phyloP scores from a whole-genome alignment of 306 rosid genomes.

The Inga laurina region DNA sequence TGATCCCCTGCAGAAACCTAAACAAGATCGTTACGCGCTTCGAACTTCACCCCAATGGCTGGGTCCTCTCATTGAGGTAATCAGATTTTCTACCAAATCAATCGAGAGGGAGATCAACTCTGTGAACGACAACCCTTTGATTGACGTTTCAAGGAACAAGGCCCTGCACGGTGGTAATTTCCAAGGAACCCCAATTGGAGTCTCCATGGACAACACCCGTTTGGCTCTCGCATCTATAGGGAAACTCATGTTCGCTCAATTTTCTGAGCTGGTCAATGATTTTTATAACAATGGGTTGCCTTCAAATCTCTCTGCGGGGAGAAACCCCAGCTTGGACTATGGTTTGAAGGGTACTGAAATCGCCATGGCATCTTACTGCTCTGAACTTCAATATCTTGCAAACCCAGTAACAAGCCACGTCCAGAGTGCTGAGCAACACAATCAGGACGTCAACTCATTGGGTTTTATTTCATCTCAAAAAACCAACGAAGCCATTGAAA shows the following conservation, averaged over 20 bases:
- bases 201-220: constrained; percentile 94
- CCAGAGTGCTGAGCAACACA: constrained; percentile 91
- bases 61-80: constrained; percentile 87
- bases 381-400: constrained; percentile 79
- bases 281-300: constrained; percentile 87
- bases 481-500: constrained; percentile 75
- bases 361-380: constrained; percentile 95
- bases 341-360: constrained; percentile 92
- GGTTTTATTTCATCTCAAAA: constrained; percentile 84
- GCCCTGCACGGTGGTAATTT: constrained; percentile 93
- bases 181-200: constrained; percentile 96
- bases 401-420: constrained; percentile 92
- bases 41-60: constrained; percentile 96
- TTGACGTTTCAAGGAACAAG: constrained; percentile 90
- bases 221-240: constrained; percentile 87
- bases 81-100: constrained; percentile 79
- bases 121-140: constrained; percentile 87
- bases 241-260: constrained; percentile 89
- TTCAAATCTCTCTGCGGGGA: constrained; percentile 73
- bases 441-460: constrained; percentile 90
- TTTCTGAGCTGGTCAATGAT: constrained; percentile 89
- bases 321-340: constrained; percentile 89
- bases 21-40: constrained; percentile 82
- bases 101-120: constrained; percentile 92
- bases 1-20: constrained; percentile 87